Evolutionary conservation across 2,329 filamentous ascomycete species (phyloP), one percentile per base, ranked within the genome.

Genomic region (Pseudocercospora cruenta): DNA sequence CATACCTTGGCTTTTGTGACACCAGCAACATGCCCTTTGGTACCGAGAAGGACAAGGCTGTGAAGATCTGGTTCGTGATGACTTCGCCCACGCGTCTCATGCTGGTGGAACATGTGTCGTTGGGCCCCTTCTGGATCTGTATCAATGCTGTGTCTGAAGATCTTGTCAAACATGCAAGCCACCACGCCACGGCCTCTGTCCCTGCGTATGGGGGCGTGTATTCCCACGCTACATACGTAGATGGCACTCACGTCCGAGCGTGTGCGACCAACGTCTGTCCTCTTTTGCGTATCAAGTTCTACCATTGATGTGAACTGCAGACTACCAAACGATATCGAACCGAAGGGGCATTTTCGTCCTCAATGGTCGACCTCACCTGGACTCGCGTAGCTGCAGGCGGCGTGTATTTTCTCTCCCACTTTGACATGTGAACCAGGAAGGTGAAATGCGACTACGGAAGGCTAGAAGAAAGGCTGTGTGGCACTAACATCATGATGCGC

Each of bases 11-110:
- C 21, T 22, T 51, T 16, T 51, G 47, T 51, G 47, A 51, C 47
- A 51, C 47, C 21, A 22, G 4, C 24, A 8, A 8, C 10, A 22
- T 9, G 24, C 5, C 4, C 9, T 22, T 33, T 55, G 51, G 55
- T 58, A 58, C 55, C 55, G 55, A 58, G n/a, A 19, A 21, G n/a
- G n/a, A 14, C 55, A 24, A 58, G 55, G 55, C 55, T 43, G 55
- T 24, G 51, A 55, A 55, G 51, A 55, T 55, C 51, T 31, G 55
- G 55, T 58, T 58, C 55, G 31, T 21, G 12, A 19, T 10, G 19
- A 28, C 22, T 2, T 43, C 55, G 33, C 33, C 55, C 31, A 58
- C 55, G 55, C 55, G 55, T 39, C 24, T 19, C 55, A 58, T 58
- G 55, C 55, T 33, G 31, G 55, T 24, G 5, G n/a, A 36, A 21